These are phyloP conservation scores for Nannochloropsis salina DNA, from an alignment of 108 stramenopile genomes.

Conservation along the genomic window DNA sequence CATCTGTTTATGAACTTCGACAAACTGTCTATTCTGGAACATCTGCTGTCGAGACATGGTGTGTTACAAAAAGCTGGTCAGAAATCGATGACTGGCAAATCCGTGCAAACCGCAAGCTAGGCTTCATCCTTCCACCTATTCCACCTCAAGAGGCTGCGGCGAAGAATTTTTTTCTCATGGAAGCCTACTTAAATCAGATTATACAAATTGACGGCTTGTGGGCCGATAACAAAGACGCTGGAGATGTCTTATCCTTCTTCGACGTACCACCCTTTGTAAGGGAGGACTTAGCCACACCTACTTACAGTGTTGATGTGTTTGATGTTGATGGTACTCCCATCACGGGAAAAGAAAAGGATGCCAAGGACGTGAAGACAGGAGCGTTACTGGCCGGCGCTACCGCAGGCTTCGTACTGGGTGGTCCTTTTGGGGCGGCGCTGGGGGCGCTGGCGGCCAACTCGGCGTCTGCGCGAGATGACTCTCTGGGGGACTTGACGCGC, in stretches of 20 bases:
- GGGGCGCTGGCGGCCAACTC: background rate
- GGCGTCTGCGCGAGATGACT: background rate
- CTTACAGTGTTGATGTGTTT: slow-evolving; percentile 18
- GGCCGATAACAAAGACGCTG: background rate
- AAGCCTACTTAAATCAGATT: background rate
- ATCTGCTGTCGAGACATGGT: background rate
- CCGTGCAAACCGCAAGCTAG: background rate
- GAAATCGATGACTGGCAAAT: background rate
- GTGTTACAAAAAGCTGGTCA: background rate
- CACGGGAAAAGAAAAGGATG: background rate
- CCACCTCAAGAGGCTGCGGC: background rate
- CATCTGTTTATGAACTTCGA: background rate
- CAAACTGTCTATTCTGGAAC: slow-evolving; percentile 2
- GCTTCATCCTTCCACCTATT: background rate
- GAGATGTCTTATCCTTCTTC: background rate
- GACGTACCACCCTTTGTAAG: background rate
- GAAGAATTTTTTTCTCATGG: background rate
- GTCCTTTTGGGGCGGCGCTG: background rate
- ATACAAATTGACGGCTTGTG: slow-evolving; percentile 17
- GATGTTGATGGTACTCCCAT: background rate
- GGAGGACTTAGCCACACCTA: slow-evolving; percentile 3
- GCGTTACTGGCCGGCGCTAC: slow-evolving; percentile 6
- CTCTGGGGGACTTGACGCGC: background rate
- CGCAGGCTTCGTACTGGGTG: background rate
- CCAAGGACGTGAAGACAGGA: background rate